phyloP scores from a whole-genome alignment of 192 early-diverging fungal genomes.

The Coemansia pectinata region DNA sequence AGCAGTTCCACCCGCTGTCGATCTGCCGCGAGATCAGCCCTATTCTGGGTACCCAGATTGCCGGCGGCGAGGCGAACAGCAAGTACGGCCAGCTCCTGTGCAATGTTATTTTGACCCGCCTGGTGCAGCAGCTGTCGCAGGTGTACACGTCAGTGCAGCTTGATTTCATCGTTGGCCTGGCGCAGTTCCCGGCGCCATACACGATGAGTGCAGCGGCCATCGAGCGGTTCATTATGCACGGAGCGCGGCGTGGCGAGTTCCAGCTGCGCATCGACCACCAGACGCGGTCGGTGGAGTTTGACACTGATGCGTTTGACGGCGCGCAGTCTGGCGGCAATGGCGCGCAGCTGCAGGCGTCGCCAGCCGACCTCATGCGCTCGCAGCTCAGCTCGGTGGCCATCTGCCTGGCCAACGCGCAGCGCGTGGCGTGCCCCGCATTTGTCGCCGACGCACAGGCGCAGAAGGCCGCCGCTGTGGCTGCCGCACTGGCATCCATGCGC shows the following conservation, averaged over 20 bases:
- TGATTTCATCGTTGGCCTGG: constrained; percentile 86
- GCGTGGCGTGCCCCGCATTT: constrained; percentile 78
- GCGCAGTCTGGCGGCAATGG: constrained; percentile 78
- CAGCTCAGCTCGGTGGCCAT: constrained; percentile 88
- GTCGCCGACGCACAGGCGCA: constrained; percentile 65
- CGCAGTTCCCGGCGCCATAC: constrained; percentile 84
- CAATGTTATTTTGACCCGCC: constrained; percentile 94
- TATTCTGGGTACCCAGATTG: constrained; percentile 69
- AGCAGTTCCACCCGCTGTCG: constrained; percentile 97
- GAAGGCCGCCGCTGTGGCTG: constrained; percentile 66
- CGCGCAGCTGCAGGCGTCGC: constrained; percentile 79
- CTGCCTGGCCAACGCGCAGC: constrained; percentile 81
- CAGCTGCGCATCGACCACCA: constrained; percentile 94
- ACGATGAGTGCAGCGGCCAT: constrained; percentile 83
- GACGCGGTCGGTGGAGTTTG: constrained; percentile 86
- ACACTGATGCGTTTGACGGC: constrained; percentile 84
- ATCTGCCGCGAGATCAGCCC: constrained; percentile 97
- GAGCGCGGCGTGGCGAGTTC: constrained; percentile 94
- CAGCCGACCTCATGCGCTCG: constrained; percentile 88
- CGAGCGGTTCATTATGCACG: constrained; percentile 99
- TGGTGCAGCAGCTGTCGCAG: constrained; percentile 97
- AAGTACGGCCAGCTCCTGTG: constrained; percentile 94
- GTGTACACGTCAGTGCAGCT: constrained; percentile 98
- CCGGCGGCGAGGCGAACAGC: constrained; percentile 69
- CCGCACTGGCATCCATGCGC: constrained; percentile 71